Base-by-base conservation (phyloP, 768 basidiomycete species). In the Tulasnella sp. region DNA sequence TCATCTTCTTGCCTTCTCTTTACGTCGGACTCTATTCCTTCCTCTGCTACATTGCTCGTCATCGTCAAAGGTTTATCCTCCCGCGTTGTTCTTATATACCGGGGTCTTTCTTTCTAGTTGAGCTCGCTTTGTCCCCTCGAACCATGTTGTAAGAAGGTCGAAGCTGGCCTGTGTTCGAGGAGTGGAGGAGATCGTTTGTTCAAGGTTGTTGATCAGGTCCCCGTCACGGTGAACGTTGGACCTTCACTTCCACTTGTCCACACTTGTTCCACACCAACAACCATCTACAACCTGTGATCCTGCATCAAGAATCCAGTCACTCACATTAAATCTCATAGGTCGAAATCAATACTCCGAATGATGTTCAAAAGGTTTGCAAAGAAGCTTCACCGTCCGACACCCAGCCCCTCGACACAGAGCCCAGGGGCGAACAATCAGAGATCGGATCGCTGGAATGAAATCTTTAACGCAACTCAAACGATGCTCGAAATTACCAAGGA, bases 401-500 rank as follows among this genome's bases (percentile, higher is more conserved):
- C 54, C 54, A 12, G 54, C n/a, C 24, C 54, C 54, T 54, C 54
- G 8, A 9, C 24, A n/a, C 22, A 1, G 54, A 54, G 7, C 54
- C 16, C 50, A 20, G 50, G 50, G 22, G n/a, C 18, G 3, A 64
- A 34, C 60, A 64, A 9, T 14, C 64, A 69, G 16, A 20, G 34
- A 37, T 37, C 64, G 14, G 34, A 69, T 69, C 64, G 1, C 14
- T 37, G 14, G 31, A 37, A 5, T 11, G 74, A 75, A 11, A 6
- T 28, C 1, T 48, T 75, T 14, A 40, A 41, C 12, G 5, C 74
- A 11, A 16, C 48, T 5, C 74, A 34, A 50, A 75, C 74, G 0
- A 73, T 46, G 18, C 46, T 76, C 9, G 28, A 42, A 9, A 77
- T 77, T 77, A 22, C 50, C 14, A 77, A 77, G 42, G 58, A 18